Base-by-base conservation (phyloP, 1,284 basidiomycete species). In the Trichosporon sp. region DNA sequence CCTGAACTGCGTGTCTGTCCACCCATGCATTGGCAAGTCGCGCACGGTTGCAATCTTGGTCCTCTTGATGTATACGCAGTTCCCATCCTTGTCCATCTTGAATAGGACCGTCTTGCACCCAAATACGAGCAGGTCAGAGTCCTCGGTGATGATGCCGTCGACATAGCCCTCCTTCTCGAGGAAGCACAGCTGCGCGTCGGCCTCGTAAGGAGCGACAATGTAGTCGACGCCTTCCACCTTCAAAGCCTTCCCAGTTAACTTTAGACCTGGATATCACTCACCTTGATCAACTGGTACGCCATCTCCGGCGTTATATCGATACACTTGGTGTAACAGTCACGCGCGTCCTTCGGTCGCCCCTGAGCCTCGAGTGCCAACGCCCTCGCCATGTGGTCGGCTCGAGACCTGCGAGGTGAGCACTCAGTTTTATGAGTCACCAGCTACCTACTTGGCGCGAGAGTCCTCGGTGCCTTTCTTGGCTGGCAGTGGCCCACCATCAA, bases 211-310 rank as follows among this genome's bases (percentile, higher is more conserved):
- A 4, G 97, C 97, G 5, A 99, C 97, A 29, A 99, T 86, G 79
- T 97, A 98, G 27, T 87, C 81, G 15, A 97, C 87, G 25, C 84
- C 84, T 78, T 95, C 93, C 6, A 90, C 91, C 65, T 87, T 88
- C 42, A 98, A 85, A 3, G 92, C 93, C 93, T 96, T 75, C 11
- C 23, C 13, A 5, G 47, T 72, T 62, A 71, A 69, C 18, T 62
- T 11, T 13, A 13, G 23, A 7, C 31, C 9, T n/a, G n/a, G 18
- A 1, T 25, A 2, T 1, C 31, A 75, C 85, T 65, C 75, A 89
- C 94, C 87, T 99, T 98, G 85, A 99, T 98, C 72, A 98, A 85
- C 83, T 99, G 96, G 79, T 88, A 95, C 5, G 97, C 97, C 92
- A 98, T 96, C 80, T 95, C 90, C 1, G 97, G 96, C 2, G 94